phyloP scores from a whole-genome alignment of 352 stramenopile genomes.

The Globisporangium uncinulatum region DNA sequence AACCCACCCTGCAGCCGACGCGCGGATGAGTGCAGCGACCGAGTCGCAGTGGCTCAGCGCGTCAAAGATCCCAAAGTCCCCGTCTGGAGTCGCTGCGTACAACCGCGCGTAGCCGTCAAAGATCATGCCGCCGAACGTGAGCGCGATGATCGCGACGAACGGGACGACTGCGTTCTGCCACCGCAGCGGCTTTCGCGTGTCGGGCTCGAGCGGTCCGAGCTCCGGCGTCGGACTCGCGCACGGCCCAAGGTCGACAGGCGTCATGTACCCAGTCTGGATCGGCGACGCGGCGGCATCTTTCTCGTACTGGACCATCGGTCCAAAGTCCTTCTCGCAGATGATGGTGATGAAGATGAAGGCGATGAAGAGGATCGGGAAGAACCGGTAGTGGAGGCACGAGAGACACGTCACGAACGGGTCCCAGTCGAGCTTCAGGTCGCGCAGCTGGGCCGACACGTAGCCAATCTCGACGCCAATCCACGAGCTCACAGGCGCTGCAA shows the following conservation, averaged over 20 bases:
- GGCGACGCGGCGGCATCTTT: slow-evolving; percentile 72
- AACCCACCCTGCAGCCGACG: slow-evolving; percentile 70
- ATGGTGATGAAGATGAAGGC: slow-evolving; percentile 89
- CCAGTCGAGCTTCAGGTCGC: slow-evolving; percentile 74
- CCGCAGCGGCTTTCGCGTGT: slow-evolving; percentile 63
- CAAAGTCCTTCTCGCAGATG: slow-evolving; percentile 85
- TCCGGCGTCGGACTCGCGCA: slow-evolving; percentile 66
- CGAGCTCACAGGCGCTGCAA: slow-evolving; percentile 71
- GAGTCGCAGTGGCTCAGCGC: slow-evolving; percentile 77
- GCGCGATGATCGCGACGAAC: slow-evolving; percentile 73
- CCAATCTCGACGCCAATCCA: slow-evolving; percentile 90
- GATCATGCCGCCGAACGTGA: slow-evolving; percentile 87
- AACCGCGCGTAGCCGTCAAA: slow-evolving; percentile 66
- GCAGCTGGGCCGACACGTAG: slow-evolving; percentile 76
- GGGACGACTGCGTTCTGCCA: slow-evolving; percentile 86
- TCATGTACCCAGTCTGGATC: slow-evolving; percentile 58
- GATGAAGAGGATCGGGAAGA: slow-evolving; percentile 88
- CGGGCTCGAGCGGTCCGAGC: slow-evolving; percentile 61
- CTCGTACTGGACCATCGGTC: slow-evolving; percentile 84
- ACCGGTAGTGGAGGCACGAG: slow-evolving; percentile 79
- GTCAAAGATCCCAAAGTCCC: slow-evolving; percentile 52
- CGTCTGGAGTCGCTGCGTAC: slow-evolving; percentile 35
- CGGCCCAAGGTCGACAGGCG: slow-evolving; percentile 50
- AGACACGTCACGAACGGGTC: slow-evolving; percentile 86
- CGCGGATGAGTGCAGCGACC: slow-evolving; percentile 69